Percentiles rank a stretch among this genome's conserved stretches.
Evolutionary conservation across 352 stramenopile genomes (phyloP).

Genomic region (Aphanomyces cochlioides): DNA sequence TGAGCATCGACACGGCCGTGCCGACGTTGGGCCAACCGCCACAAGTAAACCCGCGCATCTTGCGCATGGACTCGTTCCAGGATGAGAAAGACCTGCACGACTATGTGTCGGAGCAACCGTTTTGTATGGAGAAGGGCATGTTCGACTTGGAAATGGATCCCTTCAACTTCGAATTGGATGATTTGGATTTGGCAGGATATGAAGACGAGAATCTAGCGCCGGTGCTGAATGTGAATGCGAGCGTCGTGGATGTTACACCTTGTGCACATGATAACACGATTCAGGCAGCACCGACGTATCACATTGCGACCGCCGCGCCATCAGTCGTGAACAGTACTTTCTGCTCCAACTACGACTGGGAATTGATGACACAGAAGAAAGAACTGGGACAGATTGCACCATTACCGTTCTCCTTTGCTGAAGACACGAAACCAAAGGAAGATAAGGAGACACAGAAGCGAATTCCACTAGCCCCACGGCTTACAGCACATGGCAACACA

Average conservation of each 20-base stretch:
- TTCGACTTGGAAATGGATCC: constrained; percentile 29
- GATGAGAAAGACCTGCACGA: constrained; percentile 15
- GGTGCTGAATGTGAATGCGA: constrained; percentile 10
- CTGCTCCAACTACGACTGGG: constrained; percentile 26
- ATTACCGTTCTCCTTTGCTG: constrained; percentile 6
- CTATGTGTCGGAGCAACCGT: not conserved
- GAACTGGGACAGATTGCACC: constrained; percentile 12
- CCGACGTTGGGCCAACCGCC: not conserved
- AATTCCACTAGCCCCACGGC: constrained; percentile 18
- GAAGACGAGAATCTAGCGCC: constrained; percentile 5
- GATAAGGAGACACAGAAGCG: constrained; percentile 24
- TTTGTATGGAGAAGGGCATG: constrained; percentile 28
- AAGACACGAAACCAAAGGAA: not conserved
- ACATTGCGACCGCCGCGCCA: not conserved
- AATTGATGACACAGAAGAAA: constrained; percentile 25
- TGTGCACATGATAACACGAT: not conserved
- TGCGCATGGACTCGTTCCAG: constrained; percentile 29
- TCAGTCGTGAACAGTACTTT: not conserved
- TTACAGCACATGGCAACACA: constrained; percentile 1
- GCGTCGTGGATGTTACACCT: not conserved
- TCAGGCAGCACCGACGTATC: not conserved
- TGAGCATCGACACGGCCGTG: constrained; percentile 27
- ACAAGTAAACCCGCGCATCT: constrained; percentile 15
- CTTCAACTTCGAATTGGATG: constrained; percentile 30
- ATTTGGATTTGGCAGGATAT: constrained; percentile 18